Evolutionary conservation across 345 rosid genomes (phyloP), one percentile per base, ranked within the genome.

Genomic region (Ceriops zippeliana): DNA sequence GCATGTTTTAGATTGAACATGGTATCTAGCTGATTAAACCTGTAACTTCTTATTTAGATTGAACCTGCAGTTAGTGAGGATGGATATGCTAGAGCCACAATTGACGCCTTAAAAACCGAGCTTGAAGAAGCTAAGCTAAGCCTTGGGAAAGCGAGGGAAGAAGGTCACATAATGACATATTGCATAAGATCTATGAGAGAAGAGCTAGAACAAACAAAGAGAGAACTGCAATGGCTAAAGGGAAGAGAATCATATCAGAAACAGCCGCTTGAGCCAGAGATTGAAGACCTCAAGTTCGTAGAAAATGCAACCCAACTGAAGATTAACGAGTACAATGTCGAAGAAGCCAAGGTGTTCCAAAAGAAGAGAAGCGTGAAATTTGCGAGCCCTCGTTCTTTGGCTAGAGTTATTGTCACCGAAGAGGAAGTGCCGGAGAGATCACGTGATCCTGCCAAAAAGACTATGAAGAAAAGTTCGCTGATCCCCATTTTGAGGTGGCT

Each of bases 41-140:
- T 13, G 13, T 3, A 13, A 0, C 49, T 13, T 42, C 49, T 56
- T 56, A 13, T 13, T 24, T 27, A 56, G 59, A 56, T 56, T 9
- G 11, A 56, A 56, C 16, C 30, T 11, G 30, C 59, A 24, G 59
- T 11, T 2, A n/a, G 59, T 16, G 59, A 56, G 59, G 11, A 16
- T 56, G 59, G 6, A 24, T 19, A 56, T 21, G 59, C 1, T 24
- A 13, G 30, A 56, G 16, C 59, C 26, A 24, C 31, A 56, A 56
- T 56, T 56, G 59, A 56, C 15, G 28, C 59, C 19, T 22, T 56
- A 24, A 22, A 24, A 8, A 27, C 59, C 31, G 91, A 90, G 83
- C 90, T 90, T 20, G 85, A 81, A 68, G 82, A 86, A 38, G 84
- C 84, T 52, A 88, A 81, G 72, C 65, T 72, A 56, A 78, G 60